Base-by-base conservation (phyloP, 768 basidiomycete species). In the Macrocybe gigantea region DNA sequence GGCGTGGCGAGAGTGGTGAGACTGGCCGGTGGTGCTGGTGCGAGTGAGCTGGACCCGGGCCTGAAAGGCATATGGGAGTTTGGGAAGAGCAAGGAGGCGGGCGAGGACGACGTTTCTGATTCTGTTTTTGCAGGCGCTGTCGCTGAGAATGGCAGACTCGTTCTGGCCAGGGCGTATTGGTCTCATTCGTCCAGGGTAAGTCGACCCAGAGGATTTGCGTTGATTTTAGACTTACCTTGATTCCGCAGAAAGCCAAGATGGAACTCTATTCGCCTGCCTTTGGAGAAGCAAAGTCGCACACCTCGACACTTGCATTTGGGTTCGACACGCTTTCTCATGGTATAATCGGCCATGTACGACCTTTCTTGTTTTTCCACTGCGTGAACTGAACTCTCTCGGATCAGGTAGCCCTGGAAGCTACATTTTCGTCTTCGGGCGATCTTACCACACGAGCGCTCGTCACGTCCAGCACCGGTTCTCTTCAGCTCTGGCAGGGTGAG, bases 401-500 rank as follows among this genome's bases (percentile, higher is more conserved):
- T 51, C 84, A 22, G 22, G 81, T 70, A 75, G 34, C 71, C 82
- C 1, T 61, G 83, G 43, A 79, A 84, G 44, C 64, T 72, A 5
- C 69, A 67, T n/a, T 68, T 71, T 48, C 64, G 70, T 1, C 57
- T 64, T 31, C 63, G 63, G 4, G 55, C 56, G 46, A 65, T 58
- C 6, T 66, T 74, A 12, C 70, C 7, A 57, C 73, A 1, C 69
- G 75, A 12, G 49, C 83, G 5, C 60, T 82, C 13, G 47, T 91
- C 13, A 82, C 83, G 1, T 88, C 88, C 0, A 77, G 79, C n/a
- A 84, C 85, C 1, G 91, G 90, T 7, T 72, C 88, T 4, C 56
- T 93, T 29, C 86, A 93, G 54, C 65, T 85, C 7, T 90, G 90
- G 87, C 68, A 79, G 41, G 73, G 77, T 15, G 70, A 79, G 30